A percentile compares a stretch with the other conserved stretches of the same genome.
phyloP scores from a whole-genome alignment of 2,329 filamentous ascomycete genomes.

The Aciculosporium take region DNA sequence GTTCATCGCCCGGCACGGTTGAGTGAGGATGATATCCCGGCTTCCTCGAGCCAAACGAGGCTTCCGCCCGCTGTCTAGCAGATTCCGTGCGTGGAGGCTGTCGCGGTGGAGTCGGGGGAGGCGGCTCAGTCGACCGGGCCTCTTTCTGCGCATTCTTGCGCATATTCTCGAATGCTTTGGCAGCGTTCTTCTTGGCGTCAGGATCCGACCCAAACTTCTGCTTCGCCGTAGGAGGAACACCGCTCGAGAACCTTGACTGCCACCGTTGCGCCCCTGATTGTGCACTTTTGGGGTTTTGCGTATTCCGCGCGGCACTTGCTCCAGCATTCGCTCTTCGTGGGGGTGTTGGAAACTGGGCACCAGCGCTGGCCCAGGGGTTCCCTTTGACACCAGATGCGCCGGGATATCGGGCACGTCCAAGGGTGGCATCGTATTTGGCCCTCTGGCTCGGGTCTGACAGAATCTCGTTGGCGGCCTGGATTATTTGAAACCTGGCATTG shows the following conservation, averaged over 20 bases:
- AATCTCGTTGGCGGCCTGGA: constrained; percentile 75
- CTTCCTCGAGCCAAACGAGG: constrained; percentile 38
- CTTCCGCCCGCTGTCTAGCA: constrained; percentile 38
- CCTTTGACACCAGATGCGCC: constrained; percentile 40
- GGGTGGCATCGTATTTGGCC: constrained; percentile 37
- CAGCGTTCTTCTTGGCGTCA: constrained; percentile 27
- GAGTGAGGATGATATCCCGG: constrained; percentile 36
- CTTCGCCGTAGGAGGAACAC: constrained; percentile 29
- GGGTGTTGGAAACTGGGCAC: constrained; percentile 35
- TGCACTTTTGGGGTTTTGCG: constrained; percentile 8
- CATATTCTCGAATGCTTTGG: constrained; percentile 30
- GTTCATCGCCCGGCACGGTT: constrained; percentile 35
- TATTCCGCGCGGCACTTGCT: constrained; percentile 2
- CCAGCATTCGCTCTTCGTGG: constrained; percentile 25
- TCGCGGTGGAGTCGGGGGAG: constrained; percentile 20
- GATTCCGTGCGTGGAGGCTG: constrained; percentile 36
- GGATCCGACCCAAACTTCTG: constrained; percentile 20
- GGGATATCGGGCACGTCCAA: constrained; percentile 26
- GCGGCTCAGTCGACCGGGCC: constrained; percentile 13
- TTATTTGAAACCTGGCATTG: constrained; percentile 70
- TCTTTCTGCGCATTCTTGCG: constrained; percentile 19
- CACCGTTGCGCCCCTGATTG: constrained; percentile 32
- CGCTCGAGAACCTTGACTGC: constrained; percentile 25
- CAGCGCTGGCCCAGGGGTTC: constrained; percentile 41
- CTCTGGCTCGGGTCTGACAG: constrained; percentile 36